Percentiles rank a stretch among this genome's conserved stretches.
Conservation (phyloP, 495 filamentous ascomycete species). For the Tuber microsphaerosporum region DNA sequence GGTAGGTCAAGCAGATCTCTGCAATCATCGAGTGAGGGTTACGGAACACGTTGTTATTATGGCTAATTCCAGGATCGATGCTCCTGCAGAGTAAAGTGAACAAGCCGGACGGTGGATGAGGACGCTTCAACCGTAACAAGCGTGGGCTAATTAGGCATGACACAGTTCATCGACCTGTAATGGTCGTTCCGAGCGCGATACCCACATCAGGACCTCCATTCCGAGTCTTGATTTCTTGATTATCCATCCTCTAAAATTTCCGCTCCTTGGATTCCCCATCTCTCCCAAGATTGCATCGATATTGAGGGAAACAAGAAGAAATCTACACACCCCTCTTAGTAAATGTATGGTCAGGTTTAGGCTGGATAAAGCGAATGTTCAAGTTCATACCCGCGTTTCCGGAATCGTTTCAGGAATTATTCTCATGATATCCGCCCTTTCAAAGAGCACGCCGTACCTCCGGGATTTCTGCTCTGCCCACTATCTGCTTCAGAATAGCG, state of each 20-base stretch:
- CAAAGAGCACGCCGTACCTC: not conserved
- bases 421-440: slow-evolving; percentile 1
- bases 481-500: not conserved
- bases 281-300: not conserved
- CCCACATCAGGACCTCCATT: not conserved
- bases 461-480: not conserved
- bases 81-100: not conserved
- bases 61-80: not conserved
- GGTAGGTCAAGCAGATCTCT: slow-evolving; percentile 3
- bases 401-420: not conserved
- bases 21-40: not conserved
- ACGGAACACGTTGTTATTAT: not conserved
- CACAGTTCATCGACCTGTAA: not conserved
- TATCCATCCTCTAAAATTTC: not conserved
- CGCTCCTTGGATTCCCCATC: not conserved
- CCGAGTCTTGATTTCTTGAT: too few species aligned
- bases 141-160: not conserved
- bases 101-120: slow-evolving; percentile 1
- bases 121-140: not conserved
- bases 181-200: not conserved
- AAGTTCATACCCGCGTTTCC: not conserved
- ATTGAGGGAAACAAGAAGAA: slow-evolving; percentile 4
- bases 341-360: not conserved
- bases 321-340: not conserved
- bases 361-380: not conserved